Base-by-base conservation (phyloP, 2,329 filamentous ascomycete genomes). In the Pseudogymnoascus sp. region DNA sequence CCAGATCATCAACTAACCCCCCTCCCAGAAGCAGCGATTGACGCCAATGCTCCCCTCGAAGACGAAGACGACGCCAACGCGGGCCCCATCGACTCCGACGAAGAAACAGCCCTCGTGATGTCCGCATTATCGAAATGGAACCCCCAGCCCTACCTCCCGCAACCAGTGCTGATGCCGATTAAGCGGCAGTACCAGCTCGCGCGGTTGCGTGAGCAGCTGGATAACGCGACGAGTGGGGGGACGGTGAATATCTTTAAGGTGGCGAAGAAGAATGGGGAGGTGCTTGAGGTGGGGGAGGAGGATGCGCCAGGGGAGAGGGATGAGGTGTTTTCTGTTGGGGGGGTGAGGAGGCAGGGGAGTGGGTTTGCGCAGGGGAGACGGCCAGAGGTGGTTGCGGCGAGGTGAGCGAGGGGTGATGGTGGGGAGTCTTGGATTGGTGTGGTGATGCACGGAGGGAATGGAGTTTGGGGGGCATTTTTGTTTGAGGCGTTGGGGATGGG, bases 81-180 rank as follows among this genome's bases (percentile, higher is more conserved):
- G 5, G 89, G 86, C 2, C 89, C 90, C 1, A 84, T 99, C 37
- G 94, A 99, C 73, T 94, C 90, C 2, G 94, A 99, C 71, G 94
- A 97, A 77, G 94, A 99, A 74, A 91, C 90, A 58, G 87, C 91
- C 57, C 82, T 88, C 0, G 90, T 97, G 59, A 96, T 97, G 91
- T 79, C 82, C 32, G 89, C 90, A 6, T 81, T 93, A 60, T 79
- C 85, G 22, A 84, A 85, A 60, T 91, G 90, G 76, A 86, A 85
- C 43, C 92, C 93, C 0, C 85, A 87, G 64, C 92, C 93, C 0
- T 76, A 96, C 4, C 81, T 90, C 28, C 84, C 86, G 6, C 85
- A 89, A 70, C 82, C 77, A 3, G 71, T 83, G 1, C 82, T 86
- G 65, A 75, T 78, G 4, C 84, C 85, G 3, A 85, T 88, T 62